phyloP scores from a whole-genome alignment of 2,329 filamentous ascomycete species.

The Beauveria medogensis region DNA sequence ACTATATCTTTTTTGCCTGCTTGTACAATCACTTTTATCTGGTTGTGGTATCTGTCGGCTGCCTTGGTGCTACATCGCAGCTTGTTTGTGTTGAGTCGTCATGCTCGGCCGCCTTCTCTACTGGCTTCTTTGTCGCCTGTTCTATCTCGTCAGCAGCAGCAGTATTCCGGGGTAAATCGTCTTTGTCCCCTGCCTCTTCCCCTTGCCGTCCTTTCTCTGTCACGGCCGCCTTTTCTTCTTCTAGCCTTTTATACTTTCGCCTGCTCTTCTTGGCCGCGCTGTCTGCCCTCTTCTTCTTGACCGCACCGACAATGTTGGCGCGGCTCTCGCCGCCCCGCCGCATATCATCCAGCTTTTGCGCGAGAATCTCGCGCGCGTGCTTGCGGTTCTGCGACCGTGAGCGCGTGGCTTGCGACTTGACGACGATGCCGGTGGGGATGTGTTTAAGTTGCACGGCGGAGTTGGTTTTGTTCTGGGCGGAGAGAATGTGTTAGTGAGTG shows the following conservation, averaged over 20 bases:
- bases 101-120: no score
- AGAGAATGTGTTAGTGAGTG: not conserved
- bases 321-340: conserved; percentile 64
- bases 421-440: conserved; percentile 78
- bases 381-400: conserved; percentile 81
- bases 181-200: not conserved
- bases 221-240: conserved; percentile 34
- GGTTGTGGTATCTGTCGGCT: not conserved
- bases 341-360: conserved; percentile 64
- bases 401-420: conserved; percentile 89
- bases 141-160: not conserved
- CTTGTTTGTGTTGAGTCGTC: not conserved
- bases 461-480: conserved; percentile 78
- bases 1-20: not conserved
- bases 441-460: conserved; percentile 92
- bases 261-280: conserved; percentile 75
- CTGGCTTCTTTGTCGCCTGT: not conserved
- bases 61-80: not conserved
- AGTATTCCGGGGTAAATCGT: not conserved
- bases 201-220: not conserved
- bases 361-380: conserved; percentile 70
- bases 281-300: conserved; percentile 60
- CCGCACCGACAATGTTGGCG: conserved; percentile 53
- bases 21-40: not conserved
- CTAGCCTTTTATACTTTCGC: conserved; percentile 65